A percentile compares a stretch with the other conserved stretches of the same genome.
These are phyloP conservation scores for Globisporangium spiculum DNA, from an alignment of 352 stramenopile genomes.

Conservation along the genomic window DNA sequence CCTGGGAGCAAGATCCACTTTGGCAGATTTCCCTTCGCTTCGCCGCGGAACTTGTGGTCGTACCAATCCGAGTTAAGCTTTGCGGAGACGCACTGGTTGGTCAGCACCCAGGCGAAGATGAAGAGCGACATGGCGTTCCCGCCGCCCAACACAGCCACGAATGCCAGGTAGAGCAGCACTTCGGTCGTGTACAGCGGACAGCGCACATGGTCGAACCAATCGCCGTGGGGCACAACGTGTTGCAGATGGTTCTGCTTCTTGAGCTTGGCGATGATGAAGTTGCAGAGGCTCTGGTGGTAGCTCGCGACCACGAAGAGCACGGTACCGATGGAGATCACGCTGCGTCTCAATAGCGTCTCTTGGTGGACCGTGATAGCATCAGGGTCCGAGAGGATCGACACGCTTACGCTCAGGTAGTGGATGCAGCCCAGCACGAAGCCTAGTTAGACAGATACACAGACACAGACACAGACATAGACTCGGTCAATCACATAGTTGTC, in stretches of 20 bases:
- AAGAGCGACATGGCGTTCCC: slow-evolving; percentile 42
- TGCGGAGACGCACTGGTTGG: slow-evolving; percentile 64
- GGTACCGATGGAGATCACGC: slow-evolving; percentile 23
- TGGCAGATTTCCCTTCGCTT: slow-evolving; percentile 21
- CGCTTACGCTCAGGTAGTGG: slow-evolving; percentile 57
- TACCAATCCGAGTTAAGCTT: slow-evolving; percentile 56
- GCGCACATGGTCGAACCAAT: slow-evolving; percentile 65
- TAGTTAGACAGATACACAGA: slow-evolving; percentile 11
- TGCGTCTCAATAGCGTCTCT: slow-evolving; percentile 18
- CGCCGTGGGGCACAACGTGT: slow-evolving; percentile 53
- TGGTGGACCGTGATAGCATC: slow-evolving; percentile 22
- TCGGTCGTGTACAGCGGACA: slow-evolving; percentile 66
- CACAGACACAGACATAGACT: neutral
- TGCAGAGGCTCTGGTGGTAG: slow-evolving; percentile 64
- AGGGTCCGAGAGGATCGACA: slow-evolving; percentile 44
- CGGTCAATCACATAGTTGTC: neutral
- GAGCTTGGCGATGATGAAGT: slow-evolving; percentile 49
- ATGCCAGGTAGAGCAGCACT: slow-evolving; percentile 56
- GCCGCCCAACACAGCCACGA: slow-evolving; percentile 41
- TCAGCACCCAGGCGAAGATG: slow-evolving; percentile 49
- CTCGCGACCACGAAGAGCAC: slow-evolving; percentile 42
- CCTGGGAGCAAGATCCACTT: slow-evolving; percentile 37
- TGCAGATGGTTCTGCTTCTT: slow-evolving; percentile 47
- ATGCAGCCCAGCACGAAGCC: slow-evolving; percentile 53
- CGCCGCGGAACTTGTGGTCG: slow-evolving; percentile 52